Percentiles rank a stretch among this genome's conserved stretches.
These are phyloP conservation scores for Nigrospora osmanthi DNA, from an alignment of 2,329 filamentous ascomycete species.

Conservation along the genomic window DNA sequence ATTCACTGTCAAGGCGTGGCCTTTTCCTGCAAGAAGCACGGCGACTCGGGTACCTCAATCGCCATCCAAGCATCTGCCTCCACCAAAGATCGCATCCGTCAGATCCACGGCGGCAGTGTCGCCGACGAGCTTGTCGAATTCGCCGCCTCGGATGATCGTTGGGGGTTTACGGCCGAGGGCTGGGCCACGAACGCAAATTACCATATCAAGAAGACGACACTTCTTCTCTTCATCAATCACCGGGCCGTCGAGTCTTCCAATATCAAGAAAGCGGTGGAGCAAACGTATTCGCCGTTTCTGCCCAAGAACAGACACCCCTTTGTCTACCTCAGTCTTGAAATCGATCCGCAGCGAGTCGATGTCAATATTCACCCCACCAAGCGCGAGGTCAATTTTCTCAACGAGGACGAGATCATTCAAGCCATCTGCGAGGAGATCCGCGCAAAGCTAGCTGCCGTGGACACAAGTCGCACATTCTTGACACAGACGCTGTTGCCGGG, in stretches of 20 bases:
- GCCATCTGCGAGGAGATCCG: constrained; percentile 75
- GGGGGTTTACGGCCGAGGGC: constrained; percentile 77
- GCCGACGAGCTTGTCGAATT: constrained; percentile 85
- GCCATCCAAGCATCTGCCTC: constrained; percentile 68
- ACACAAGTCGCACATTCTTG: constrained; percentile 89
- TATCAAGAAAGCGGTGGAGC: constrained; percentile 85
- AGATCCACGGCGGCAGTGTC: constrained; percentile 76
- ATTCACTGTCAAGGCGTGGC: constrained; percentile 86
- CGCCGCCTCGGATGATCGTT: constrained; percentile 61
- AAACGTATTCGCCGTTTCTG: constrained; percentile 78
- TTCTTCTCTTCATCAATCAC: constrained; percentile 95
- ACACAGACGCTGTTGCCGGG: constrained; percentile 85
- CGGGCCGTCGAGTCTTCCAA: constrained; percentile 83
- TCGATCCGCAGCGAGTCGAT: constrained; percentile 86
- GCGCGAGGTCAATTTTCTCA: constrained; percentile 91
- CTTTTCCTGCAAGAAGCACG: constrained; percentile 95
- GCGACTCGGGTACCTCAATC: constrained; percentile 75
- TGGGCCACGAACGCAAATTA: constrained; percentile 92
- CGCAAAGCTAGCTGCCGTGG: constrained; percentile 72
- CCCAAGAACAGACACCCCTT: constrained; percentile 95
- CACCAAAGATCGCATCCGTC: constrained; percentile 76
- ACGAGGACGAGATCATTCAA: constrained; percentile 93
- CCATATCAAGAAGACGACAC: constrained; percentile 77
- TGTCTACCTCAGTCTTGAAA: constrained; percentile 83
- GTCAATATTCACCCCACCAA: constrained; percentile 98